Conservation (phyloP, 2,329 filamentous ascomycete genomes). For the Aspergillus luchuensis region DNA sequence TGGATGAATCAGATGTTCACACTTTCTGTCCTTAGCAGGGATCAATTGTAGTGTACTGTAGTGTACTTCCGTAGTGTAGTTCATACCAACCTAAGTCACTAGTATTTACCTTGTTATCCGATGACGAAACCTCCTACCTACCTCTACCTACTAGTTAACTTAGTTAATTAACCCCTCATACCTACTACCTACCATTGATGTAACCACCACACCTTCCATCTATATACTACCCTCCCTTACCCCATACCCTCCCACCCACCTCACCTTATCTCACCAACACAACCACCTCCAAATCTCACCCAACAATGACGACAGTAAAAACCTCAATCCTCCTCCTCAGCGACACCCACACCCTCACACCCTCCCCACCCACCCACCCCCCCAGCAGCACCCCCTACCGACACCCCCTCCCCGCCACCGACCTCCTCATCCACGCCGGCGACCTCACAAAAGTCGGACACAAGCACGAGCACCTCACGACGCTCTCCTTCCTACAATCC, state of each 20-base stretch:
- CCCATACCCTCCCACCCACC: background rate
- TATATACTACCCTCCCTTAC: background rate
- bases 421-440: conserved; percentile 61
- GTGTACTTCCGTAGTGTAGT: too few species aligned
- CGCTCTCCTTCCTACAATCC: conserved; percentile 50
- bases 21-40: background rate
- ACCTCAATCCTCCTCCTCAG: conserved; percentile 48
- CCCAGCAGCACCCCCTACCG: conserved; percentile 33
- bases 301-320: conserved; percentile 28
- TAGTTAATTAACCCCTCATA: too few species aligned
- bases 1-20: conserved; percentile 1
- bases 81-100: too few species aligned
- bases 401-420: conserved; percentile 51
- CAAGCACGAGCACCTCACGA: conserved; percentile 49
- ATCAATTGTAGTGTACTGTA: too few species aligned
- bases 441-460: conserved; percentile 59
- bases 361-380: conserved; percentile 29
- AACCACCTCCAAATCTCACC: background rate
- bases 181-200: background rate
- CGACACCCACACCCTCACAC: conserved; percentile 43
- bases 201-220: background rate
- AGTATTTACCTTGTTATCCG: background rate
- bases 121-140: background rate
- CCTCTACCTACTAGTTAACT: too few species aligned
- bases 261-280: background rate